Conservation (phyloP, 768 basidiomycete species). For the Imleria badia region DNA sequence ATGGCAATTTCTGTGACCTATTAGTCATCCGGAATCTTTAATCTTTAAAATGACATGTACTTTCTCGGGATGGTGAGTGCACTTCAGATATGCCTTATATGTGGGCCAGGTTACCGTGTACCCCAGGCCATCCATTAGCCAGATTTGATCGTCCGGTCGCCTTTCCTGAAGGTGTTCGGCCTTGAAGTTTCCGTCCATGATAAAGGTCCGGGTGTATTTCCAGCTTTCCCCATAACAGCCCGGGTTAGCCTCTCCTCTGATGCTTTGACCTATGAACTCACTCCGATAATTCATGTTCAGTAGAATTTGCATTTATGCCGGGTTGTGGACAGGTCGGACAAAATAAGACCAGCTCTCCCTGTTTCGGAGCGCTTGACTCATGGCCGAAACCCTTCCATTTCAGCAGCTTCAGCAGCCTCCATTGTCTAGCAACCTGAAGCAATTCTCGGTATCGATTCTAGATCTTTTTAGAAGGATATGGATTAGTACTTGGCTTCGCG, state of each 20-base stretch:
- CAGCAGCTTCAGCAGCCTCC: slow-evolving; percentile 16
- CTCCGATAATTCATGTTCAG: too few relatives aligned
- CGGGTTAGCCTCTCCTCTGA: too few relatives aligned
- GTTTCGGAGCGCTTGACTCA: rapidly evolving
- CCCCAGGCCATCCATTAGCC: not conserved
- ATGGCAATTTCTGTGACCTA: too few relatives aligned
- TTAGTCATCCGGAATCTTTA: too few relatives aligned
- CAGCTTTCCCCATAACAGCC: too few relatives aligned
- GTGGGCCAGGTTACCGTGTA: not conserved
- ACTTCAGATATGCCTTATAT: too few relatives aligned
- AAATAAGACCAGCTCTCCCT: slow-evolving; percentile 3
- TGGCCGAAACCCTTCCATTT: slow-evolving; percentile 21
- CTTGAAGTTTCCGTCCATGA: not conserved
- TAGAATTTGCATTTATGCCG: slow-evolving; percentile 9
- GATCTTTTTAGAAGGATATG: too few relatives aligned
- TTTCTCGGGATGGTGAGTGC: too few relatives aligned
- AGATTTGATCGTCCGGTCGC: not conserved
- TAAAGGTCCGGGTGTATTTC: not conserved
- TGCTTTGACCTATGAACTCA: too few relatives aligned
- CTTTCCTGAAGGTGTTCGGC: not conserved
- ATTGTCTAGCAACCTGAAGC: slow-evolving; percentile 9
- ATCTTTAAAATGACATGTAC: too few relatives aligned
- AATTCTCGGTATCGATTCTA: slow-evolving; percentile 22
- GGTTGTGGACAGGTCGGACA: slow-evolving; percentile 31
- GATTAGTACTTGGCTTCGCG: not conserved